A percentile compares a stretch with the other conserved stretches of the same genome.
These are phyloP conservation scores for Kwoniella shandongensis DNA, from an alignment of 768 basidiomycete genomes.

Conservation along the genomic window DNA sequence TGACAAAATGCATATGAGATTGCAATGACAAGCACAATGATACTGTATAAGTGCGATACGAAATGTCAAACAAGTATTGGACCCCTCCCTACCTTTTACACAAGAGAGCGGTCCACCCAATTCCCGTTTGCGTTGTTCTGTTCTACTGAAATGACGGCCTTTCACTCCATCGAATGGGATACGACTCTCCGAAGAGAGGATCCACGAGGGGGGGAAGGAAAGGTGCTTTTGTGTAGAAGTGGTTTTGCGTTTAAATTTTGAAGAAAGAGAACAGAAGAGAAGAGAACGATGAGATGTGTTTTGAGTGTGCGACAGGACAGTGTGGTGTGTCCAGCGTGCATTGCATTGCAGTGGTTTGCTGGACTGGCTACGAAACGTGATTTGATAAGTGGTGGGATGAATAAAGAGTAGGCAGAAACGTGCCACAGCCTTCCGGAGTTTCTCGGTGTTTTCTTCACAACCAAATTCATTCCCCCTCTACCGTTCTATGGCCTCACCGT, in stretches of 20 bases:
- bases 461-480: slow-evolving; percentile 9
- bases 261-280: background rate
- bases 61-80: slow-evolving; percentile 46
- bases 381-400: background rate
- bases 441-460: slow-evolving; percentile 14
- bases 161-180: slow-evolving; percentile 21
- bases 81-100: slow-evolving; percentile 25
- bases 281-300: background rate
- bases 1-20: too few species aligned
- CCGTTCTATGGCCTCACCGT: too few species aligned
- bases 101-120: slow-evolving; percentile 41
- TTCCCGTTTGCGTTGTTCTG: slow-evolving; percentile 31
- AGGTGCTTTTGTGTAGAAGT: slow-evolving; percentile 40
- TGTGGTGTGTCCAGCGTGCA: too few species aligned
- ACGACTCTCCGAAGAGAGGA: slow-evolving; percentile 23
- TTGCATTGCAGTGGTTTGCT: too few species aligned
- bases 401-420: background rate
- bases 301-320: background rate
- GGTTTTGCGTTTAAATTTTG: slow-evolving; percentile 1
- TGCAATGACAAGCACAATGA: too few species aligned
- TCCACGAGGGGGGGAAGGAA: slow-evolving; percentile 14
- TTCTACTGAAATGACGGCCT: slow-evolving; percentile 39
- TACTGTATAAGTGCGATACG: too few species aligned
- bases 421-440: background rate
- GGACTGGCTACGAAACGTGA: background rate